phyloP scores from a whole-genome alignment of 2,329 filamentous ascomycete genomes.

The Cladophialophora yegresii region DNA sequence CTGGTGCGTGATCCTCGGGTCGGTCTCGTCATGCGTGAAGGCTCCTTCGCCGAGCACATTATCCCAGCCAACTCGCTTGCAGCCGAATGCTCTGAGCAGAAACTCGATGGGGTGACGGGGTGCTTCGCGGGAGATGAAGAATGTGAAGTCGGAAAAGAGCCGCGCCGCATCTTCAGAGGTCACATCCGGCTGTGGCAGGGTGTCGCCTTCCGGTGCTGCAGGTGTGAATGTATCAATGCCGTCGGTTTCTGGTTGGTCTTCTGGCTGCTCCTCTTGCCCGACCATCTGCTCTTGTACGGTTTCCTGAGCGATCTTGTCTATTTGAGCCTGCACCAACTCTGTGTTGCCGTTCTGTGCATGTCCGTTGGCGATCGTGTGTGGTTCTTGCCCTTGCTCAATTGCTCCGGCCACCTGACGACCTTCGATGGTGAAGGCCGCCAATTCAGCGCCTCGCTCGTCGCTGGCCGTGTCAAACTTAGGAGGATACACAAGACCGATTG shows the following conservation, averaged over 20 bases:
- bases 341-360: constrained; percentile 59
- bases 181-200: constrained; percentile 74
- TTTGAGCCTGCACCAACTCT: constrained; percentile 67
- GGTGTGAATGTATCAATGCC: constrained; percentile 91
- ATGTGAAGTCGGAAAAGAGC: constrained; percentile 85
- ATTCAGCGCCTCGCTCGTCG: constrained; percentile 85
- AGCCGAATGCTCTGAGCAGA: constrained; percentile 88
- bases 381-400: constrained; percentile 56
- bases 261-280: constrained; percentile 48
- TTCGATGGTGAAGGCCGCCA: constrained; percentile 88
- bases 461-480: constrained; percentile 86
- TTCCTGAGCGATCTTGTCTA: constrained; percentile 57
- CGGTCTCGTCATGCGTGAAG: constrained; percentile 84
- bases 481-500: constrained; percentile 88
- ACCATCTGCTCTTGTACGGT: constrained; percentile 46
- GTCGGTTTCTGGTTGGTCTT: constrained; percentile 43
- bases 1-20: constrained; percentile 91
- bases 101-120: constrained; percentile 90
- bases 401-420: constrained; percentile 60
- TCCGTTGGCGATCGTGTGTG: constrained; percentile 56
- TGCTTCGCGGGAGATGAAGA: constrained; percentile 92
- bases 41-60: constrained; percentile 84
- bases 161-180: constrained; percentile 67
- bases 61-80: constrained; percentile 95
- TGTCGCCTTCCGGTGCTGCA: constrained; percentile 78